Base-by-base conservation (phyloP, 495 filamentous ascomycete genomes). In the Podospora tetraspora region DNA sequence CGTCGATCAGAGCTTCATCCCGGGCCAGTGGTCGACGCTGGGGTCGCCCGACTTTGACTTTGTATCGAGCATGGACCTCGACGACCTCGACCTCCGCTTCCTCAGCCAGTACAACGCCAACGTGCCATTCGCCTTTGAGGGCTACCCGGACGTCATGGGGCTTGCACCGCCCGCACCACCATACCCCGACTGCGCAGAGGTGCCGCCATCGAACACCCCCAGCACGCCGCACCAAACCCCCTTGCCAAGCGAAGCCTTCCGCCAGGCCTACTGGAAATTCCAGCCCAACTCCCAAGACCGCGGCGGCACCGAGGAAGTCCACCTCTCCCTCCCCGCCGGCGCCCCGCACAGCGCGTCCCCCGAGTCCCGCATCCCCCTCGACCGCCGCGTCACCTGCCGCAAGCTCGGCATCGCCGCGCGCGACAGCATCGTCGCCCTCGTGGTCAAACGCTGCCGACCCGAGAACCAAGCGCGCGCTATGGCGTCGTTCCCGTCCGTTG, bases 1-100 rank as follows among this genome's bases (percentile, higher is more conserved):
- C 16, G 43, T 52, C 16, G 43, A 52, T 19, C 43, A 52, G 43
- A 52, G 43, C 16, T 52, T 69, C 11, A 57, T 69, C 7, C 67
- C 67, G 1, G 67, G 67, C 6, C 67, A 64, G 30, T 69, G 67
- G 67, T 69, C 67, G 57, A 24, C 56, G n/a, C 32, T 22, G 23
- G 24, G 21, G 22, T 25, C 43, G 13, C 63, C 5, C 32, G 57
- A 13, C 6, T 69, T 25, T 23, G 32, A 12, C 67, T 65, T 69
- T 22, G 21, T 57, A 8, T 27, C 32, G 21, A 56, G 23, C 23
- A 23, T 69, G 22, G 67, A 64, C n/a, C 56, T 69, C 57, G 61
- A 69, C 13, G 62, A 69, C 19, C n/a, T 69, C 23, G 67, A 69
- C 34, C 34, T 69, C 9, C 67, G 56, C 16, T 69, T 69, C 19